Evolutionary conservation across 2,329 filamentous ascomycete genomes (phyloP).

Genomic region (Phialophora tarda): DNA sequence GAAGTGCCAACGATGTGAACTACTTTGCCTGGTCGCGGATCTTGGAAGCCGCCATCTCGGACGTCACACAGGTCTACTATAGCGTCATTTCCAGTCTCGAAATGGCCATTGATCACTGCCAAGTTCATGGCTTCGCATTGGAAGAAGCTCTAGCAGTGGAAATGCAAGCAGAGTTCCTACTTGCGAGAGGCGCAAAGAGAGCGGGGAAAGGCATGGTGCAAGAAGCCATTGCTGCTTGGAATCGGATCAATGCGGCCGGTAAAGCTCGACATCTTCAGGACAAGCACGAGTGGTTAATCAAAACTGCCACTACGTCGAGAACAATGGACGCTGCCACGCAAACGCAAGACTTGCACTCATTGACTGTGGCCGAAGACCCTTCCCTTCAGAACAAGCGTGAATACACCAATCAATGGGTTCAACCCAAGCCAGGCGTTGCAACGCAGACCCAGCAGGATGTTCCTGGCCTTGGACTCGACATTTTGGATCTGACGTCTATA

Average conservation of each 20-base stretch:
- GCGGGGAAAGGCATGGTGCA: constrained; percentile 64
- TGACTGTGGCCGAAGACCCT: constrained; percentile 38
- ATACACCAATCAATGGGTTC: constrained; percentile 38
- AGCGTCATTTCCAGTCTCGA: constrained; percentile 59
- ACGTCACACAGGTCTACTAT: constrained; percentile 54
- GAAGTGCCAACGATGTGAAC: constrained; percentile 62
- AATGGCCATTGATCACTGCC: constrained; percentile 64
- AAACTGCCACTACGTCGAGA: constrained; percentile 58
- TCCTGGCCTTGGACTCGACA: constrained; percentile 56
- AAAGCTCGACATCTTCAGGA: constrained; percentile 63
- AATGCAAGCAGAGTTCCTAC: constrained; percentile 65
- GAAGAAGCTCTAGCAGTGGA: constrained; percentile 67
- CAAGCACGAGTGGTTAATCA: constrained; percentile 67
- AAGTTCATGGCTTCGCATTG: constrained; percentile 62
- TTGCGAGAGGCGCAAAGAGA: constrained; percentile 62
- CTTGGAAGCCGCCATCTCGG: constrained; percentile 61
- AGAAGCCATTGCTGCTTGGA: constrained; percentile 65
- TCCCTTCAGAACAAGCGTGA: constrained; percentile 44
- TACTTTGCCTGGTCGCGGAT: constrained; percentile 64
- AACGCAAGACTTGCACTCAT: constrained; percentile 52
- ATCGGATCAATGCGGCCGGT: constrained; percentile 62
- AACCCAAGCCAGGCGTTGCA: constrained; percentile 31
- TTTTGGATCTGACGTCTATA: constrained; percentile 68
- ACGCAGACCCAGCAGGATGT: constrained; percentile 35
- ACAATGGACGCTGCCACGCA: constrained; percentile 63